Evolutionary conservation across 1,284 basidiomycete species (phyloP).

Genomic region (Schizopora paradoxa): DNA sequence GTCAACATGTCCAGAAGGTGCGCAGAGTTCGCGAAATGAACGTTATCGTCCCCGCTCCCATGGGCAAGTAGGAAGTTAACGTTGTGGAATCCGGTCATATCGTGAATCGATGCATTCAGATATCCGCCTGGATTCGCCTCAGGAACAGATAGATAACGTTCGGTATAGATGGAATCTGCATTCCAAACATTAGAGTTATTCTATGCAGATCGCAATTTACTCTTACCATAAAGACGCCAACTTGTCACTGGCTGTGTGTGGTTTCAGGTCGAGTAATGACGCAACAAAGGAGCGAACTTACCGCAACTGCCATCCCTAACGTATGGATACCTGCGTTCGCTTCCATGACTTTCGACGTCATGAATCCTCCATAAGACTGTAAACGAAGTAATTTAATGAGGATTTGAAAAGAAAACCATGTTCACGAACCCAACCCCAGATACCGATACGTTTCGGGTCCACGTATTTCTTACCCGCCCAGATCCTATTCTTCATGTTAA

Average conservation of each 20-base stretch:
- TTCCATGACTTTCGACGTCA: constrained; percentile 89
- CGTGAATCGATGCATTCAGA: constrained; percentile 75
- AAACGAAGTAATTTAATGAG: constrained; percentile 6
- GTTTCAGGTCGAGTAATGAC: not conserved
- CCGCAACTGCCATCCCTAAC: constrained; percentile 85
- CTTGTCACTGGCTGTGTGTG: constrained; percentile 68
- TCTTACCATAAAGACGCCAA: constrained; percentile 78
- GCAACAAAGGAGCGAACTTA: constrained; percentile 37
- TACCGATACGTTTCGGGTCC: constrained; percentile 79
- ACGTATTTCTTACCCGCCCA: constrained; percentile 78
- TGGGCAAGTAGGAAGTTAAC: constrained; percentile 84
- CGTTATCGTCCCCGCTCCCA: constrained; percentile 92
- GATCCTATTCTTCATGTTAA: constrained; percentile 35
- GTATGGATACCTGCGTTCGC: constrained; percentile 80
- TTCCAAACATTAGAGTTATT: constrained; percentile 9
- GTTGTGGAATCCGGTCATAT: constrained; percentile 78
- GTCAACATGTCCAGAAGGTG: constrained; percentile 92
- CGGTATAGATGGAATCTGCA: constrained; percentile 85
- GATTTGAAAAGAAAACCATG: not conserved
- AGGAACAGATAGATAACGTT: constrained; percentile 94
- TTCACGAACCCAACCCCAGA: constrained; percentile 87
- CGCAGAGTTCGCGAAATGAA: constrained; percentile 89
- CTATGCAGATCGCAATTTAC: not conserved
- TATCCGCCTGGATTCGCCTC: constrained; percentile 78
- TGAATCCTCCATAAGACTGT: constrained; percentile 90